Conservation (phyloP, 495 filamentous ascomycete species). For the Aspergillus mulundensis region DNA sequence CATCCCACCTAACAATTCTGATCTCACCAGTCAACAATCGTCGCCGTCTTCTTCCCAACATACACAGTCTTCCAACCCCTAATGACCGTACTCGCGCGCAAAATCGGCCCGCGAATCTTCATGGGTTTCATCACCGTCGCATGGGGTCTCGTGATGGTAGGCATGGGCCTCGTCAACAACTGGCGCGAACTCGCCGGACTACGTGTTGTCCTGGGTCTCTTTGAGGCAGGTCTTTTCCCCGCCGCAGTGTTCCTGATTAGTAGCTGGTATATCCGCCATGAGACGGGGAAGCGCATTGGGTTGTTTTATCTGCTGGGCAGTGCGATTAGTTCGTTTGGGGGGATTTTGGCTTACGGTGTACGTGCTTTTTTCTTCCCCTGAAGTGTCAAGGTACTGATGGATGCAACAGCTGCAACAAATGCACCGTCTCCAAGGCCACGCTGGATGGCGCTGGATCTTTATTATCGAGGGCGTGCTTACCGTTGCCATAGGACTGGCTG, state of each 20-base stretch:
- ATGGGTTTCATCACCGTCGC: slow-evolving; percentile 43
- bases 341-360: slow-evolving; percentile 57
- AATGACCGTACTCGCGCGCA: slow-evolving; percentile 45
- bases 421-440: slow-evolving; percentile 35
- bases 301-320: slow-evolving; percentile 50
- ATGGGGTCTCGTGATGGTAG: slow-evolving; percentile 43
- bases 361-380: slow-evolving; percentile 21
- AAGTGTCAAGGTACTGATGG: no score
- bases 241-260: slow-evolving; percentile 50
- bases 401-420: slow-evolving; percentile 33
- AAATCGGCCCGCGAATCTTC: slow-evolving; percentile 52
- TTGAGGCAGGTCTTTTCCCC: slow-evolving; percentile 60
- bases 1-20: background rate
- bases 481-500: slow-evolving; percentile 26
- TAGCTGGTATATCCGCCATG: slow-evolving; percentile 54
- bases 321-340: slow-evolving; percentile 49
- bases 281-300: slow-evolving; percentile 56
- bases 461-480: slow-evolving; percentile 50
- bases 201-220: slow-evolving; percentile 53
- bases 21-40: slow-evolving; percentile 7
- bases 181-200: slow-evolving; percentile 49
- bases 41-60: slow-evolving; percentile 16
- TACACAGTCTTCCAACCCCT: slow-evolving; percentile 20
- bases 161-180: slow-evolving; percentile 50
- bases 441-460: slow-evolving; percentile 58